Base-by-base conservation (phyloP, 345 rosid genomes). In the Populus euphratica region DNA sequence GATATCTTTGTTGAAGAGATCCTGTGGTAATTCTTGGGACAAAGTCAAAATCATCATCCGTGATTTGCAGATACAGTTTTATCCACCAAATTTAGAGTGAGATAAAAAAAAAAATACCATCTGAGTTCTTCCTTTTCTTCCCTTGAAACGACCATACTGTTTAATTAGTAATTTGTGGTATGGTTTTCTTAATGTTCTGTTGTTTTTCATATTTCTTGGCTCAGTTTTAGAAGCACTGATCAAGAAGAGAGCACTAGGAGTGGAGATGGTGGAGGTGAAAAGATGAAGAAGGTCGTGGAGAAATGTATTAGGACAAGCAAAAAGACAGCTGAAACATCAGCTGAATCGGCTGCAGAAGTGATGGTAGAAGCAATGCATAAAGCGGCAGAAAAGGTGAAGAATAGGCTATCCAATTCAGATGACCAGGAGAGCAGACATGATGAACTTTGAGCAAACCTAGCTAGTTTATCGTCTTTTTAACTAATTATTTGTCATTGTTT, bases 31-130 rank as follows among this genome's bases (percentile, higher is more conserved):
- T 78, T 89, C 87, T 10, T 92, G 93, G 95, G 88, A 83, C 29
- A 84, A 89, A 84, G 59, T 87, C 75, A 90, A 81, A 82, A 74
- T 86, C 59, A 69, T 83, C 47, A 23, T 92, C 74, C 82, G 81
- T 76, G 76, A 80, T 47, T 23, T 89, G 62, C 91, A 89, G 71
- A 52, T 86, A 73, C 81, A 81, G 77, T 84, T 86, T 74, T 86
- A 82, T 36, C 89, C 92, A 78, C 95, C 95, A 18, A 87, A 84
- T 86, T 69, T 90, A 68, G 90, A 91, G 93, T 92, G 86, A 77
- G 81, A 47, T 39, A 35, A 50, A 29, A 8, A 1, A 23, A 20
- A 6, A n/a, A 13, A 38, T 11, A 4, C 9, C n/a, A 1, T 67
- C 0, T 49, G 56, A 25, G 9, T 20, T 31, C 6, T 18, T 20